Percentiles rank a stretch among this genome's conserved stretches.
Conservation (phyloP, 805 yeast genomes). For the Metschnikowia peoriensis region DNA sequence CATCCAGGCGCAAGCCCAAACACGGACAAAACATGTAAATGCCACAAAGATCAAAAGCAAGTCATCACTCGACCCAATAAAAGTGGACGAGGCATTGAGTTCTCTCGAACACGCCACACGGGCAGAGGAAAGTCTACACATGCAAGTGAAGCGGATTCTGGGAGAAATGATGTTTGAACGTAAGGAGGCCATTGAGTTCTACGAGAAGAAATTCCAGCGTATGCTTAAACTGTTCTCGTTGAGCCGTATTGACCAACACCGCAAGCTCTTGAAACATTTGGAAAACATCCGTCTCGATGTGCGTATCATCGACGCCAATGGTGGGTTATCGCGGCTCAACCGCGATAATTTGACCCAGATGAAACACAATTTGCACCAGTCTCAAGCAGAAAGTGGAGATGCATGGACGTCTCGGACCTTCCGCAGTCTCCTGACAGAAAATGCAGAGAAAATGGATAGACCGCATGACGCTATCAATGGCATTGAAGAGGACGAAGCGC, state of each 20-base stretch:
- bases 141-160: constrained; percentile 77
- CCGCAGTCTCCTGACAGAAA: constrained; percentile 32
- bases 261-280: constrained; percentile 72
- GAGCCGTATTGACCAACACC: constrained; percentile 79
- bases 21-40: constrained; percentile 65
- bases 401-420: constrained; percentile 45
- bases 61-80: constrained; percentile 76
- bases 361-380: constrained; percentile 42
- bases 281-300: constrained; percentile 71
- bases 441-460: constrained; percentile 21
- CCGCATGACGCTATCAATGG: not conserved
- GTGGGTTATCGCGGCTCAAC: constrained; percentile 83
- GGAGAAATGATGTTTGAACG: constrained; percentile 81
- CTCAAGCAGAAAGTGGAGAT: constrained; percentile 42
- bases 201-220: constrained; percentile 54
- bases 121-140: constrained; percentile 71
- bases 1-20: constrained; percentile 69
- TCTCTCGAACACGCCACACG: constrained; percentile 75
- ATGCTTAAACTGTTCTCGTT: constrained; percentile 60
- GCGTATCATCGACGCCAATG: constrained; percentile 68
- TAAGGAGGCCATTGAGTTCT: constrained; percentile 53
- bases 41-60: constrained; percentile 71
- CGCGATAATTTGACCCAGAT: constrained; percentile 57
- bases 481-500: constrained; percentile 25
- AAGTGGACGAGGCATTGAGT: constrained; percentile 86